Percentiles rank a stretch among this genome's conserved stretches.
Evolutionary conservation across 2,329 filamentous ascomycete genomes (phyloP).

Genomic region (Aspergillus unguis): DNA sequence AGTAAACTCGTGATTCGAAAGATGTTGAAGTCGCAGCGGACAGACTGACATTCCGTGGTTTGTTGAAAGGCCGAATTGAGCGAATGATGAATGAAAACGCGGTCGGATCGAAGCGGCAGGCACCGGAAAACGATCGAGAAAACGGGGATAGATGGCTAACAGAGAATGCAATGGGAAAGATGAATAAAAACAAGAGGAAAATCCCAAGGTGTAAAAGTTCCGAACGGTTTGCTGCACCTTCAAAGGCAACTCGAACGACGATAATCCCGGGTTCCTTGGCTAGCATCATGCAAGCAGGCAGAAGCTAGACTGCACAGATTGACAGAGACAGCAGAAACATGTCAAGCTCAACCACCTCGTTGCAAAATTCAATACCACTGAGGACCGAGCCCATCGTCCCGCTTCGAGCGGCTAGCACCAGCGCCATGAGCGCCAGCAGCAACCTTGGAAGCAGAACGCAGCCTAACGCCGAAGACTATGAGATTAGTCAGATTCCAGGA

Average conservation of each 20-base stretch:
- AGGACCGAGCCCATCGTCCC: slow-evolving; percentile 51
- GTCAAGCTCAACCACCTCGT: slow-evolving; percentile 30
- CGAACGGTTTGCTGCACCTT: slow-evolving; percentile 31
- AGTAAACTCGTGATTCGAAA: slow-evolving; percentile 12
- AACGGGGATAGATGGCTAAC: slow-evolving; percentile 31
- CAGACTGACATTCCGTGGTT: background rate
- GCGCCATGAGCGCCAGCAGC: slow-evolving; percentile 50
- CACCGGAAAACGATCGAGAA: slow-evolving; percentile 35
- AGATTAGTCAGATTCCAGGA: slow-evolving; percentile 76
- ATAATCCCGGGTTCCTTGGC: slow-evolving; percentile 30
- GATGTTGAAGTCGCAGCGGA: slow-evolving; percentile 4
- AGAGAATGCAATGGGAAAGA: slow-evolving; percentile 35
- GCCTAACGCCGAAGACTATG: slow-evolving; percentile 81
- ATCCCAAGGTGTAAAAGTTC: slow-evolving; percentile 35
- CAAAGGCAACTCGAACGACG: slow-evolving; percentile 28
- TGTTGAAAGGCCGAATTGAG: slow-evolving; percentile 14
- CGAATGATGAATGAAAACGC: slow-evolving; percentile 20
- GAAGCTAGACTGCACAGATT: slow-evolving; percentile 19
- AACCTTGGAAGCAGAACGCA: slow-evolving; percentile 77
- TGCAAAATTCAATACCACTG: slow-evolving; percentile 45
- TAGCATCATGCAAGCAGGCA: slow-evolving; percentile 27
- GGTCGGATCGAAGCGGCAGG: slow-evolving; percentile 30
- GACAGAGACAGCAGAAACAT: slow-evolving; percentile 15
- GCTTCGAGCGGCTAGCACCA: slow-evolving; percentile 52
- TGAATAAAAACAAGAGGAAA: slow-evolving; percentile 22